Percentiles rank a stretch among this genome's conserved stretches.
Conservation (phyloP, 1,139 yeast species). For the Protomyces inundatus region DNA sequence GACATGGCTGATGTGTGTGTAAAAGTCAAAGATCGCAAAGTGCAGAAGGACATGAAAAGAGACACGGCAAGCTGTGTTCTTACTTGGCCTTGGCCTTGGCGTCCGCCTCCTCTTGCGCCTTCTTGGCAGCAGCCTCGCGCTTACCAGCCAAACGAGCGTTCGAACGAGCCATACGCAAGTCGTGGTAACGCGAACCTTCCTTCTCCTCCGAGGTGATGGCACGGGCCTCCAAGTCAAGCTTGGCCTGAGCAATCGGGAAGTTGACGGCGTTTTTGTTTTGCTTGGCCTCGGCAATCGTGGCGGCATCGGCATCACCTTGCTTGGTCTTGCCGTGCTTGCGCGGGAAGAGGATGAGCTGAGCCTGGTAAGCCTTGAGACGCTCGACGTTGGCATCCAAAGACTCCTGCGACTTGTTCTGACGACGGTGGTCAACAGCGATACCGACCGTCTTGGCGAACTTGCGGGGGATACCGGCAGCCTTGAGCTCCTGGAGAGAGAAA, state of each 20-base stretch:
- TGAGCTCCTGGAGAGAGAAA: conserved; percentile 95
- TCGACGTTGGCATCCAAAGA: conserved; percentile 90
- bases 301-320: conserved; percentile 54
- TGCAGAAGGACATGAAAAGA: background rate
- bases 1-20: background rate
- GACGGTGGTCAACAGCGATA: conserved; percentile 99
- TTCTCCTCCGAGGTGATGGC: conserved; percentile 85
- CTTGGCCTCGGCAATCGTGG: conserved; percentile 60
- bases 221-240: conserved; percentile 72
- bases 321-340: conserved; percentile 63
- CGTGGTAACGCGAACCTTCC: conserved; percentile 32
- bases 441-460: conserved; percentile 98
- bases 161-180: conserved; percentile 25
- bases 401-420: conserved; percentile 97
- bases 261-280: conserved; percentile 59
- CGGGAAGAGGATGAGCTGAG: conserved; percentile 94
- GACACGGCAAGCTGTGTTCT: background rate
- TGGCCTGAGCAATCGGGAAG: conserved; percentile 87
- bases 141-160: conserved; percentile 23
- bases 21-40: background rate
- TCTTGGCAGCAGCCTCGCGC: conserved; percentile 27
- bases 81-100: conserved; percentile 24
- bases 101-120: conserved; percentile 26
- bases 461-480: conserved; percentile 92
- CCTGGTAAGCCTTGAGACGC: conserved; percentile 93